Conservation (phyloP, 306 rosid species). For the Hippophae rhamnoides region DNA sequence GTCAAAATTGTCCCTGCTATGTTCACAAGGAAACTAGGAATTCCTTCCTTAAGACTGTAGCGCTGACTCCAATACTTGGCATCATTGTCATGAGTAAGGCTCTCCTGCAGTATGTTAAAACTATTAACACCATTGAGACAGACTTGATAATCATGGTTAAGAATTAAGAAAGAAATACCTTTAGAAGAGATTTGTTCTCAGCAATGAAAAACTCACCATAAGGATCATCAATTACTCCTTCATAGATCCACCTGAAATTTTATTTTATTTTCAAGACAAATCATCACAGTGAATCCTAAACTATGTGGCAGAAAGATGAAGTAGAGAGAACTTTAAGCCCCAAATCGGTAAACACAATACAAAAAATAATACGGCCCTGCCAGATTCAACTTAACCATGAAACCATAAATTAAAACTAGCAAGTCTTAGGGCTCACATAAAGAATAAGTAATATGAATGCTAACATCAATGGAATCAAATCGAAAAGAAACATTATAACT, state of each 20-base stretch:
- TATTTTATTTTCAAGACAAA: constrained; percentile 18
- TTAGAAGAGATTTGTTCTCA: constrained; percentile 80
- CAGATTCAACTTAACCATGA: too few species aligned
- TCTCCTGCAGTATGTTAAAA: constrained; percentile 52
- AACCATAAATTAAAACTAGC: too few species aligned
- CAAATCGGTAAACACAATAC: too few species aligned
- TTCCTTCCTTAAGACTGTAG: constrained; percentile 94
- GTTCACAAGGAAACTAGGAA: constrained; percentile 85
- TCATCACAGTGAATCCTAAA: constrained; percentile 13
- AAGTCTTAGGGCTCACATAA: too few species aligned
- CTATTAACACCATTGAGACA: constrained; percentile 21
- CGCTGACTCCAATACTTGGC: constrained; percentile 92
- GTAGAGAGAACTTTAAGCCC: constrained; percentile 2
- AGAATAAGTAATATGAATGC: too few species aligned
- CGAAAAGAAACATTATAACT: too few species aligned
- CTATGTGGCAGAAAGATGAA: constrained; percentile 1
- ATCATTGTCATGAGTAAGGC: constrained; percentile 83
- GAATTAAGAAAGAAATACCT: constrained; percentile 37
- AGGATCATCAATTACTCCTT: constrained; percentile 96
- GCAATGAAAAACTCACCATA: constrained; percentile 89
- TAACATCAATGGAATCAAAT: too few species aligned
- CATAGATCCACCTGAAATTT: constrained; percentile 82
- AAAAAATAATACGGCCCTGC: too few species aligned
- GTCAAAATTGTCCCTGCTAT: constrained; percentile 82
- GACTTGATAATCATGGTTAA: constrained; percentile 12